phyloP scores from a whole-genome alignment of 257 asterid species.

The Fraxinus pennsylvanica region DNA sequence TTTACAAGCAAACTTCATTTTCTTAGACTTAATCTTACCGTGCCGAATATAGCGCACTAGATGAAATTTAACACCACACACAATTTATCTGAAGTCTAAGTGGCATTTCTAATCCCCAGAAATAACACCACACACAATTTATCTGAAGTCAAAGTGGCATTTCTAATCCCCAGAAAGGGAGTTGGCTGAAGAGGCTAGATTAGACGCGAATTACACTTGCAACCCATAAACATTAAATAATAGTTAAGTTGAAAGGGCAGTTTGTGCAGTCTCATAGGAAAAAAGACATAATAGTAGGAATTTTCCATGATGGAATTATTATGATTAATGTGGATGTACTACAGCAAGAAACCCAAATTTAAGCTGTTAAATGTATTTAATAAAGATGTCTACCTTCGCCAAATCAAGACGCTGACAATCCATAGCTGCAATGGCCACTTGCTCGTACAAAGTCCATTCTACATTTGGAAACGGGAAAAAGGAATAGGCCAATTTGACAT shows the following conservation, averaged over 20 bases:
- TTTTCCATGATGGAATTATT: neutral
- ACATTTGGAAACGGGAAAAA: conserved; percentile 30
- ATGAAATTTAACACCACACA: neutral
- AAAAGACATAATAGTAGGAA: neutral
- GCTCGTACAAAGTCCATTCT: conserved; percentile 97
- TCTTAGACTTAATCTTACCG: neutral
- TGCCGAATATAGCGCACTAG: neutral
- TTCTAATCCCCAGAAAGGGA: too few relatives aligned
- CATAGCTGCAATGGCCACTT: conserved; percentile 96
- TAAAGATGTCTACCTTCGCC: conserved; percentile 63
- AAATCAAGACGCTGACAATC: conserved; percentile 90
- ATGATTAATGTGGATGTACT: conserved; percentile 7
- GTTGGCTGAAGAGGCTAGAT: neutral
- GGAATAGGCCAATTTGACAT: conserved; percentile 29
- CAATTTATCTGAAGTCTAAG: too few relatives aligned
- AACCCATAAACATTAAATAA: neutral
- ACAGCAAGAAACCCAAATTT: neutral
- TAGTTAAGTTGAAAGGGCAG: neutral
- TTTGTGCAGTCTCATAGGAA: neutral
- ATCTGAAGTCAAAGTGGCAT: neutral
- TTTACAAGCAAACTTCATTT: neutral
- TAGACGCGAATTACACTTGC: neutral
- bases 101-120: too few relatives aligned
- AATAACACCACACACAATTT: neutral
- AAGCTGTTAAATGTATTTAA: neutral